phyloP scores from a whole-genome alignment of 2,329 filamentous ascomycete genomes.

The Whalleya microplaca region DNA sequence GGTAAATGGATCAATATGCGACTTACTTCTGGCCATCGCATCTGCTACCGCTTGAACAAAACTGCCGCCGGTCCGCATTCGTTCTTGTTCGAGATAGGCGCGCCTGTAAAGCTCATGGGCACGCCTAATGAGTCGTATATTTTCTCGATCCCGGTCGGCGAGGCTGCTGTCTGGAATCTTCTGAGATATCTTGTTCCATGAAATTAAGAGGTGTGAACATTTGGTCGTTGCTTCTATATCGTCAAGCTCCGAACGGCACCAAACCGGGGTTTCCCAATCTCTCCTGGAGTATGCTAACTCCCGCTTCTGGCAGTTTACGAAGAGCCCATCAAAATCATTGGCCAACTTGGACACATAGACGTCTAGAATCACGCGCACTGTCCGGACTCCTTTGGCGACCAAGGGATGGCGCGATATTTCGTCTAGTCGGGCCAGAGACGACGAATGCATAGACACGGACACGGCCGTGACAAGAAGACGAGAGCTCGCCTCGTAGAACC shows the following conservation, averaged over 20 bases:
- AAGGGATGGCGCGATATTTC: conserved; percentile 22
- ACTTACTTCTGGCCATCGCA: conserved; percentile 4
- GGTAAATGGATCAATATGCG: neutral
- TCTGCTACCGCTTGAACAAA: conserved; percentile 5
- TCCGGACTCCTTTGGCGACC: conserved; percentile 17
- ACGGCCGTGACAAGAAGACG: conserved; percentile 21
- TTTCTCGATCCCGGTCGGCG: neutral
- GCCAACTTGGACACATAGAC: too few relatives aligned
- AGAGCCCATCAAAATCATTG: neutral
- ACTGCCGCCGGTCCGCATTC: neutral
- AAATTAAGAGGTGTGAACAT: neutral
- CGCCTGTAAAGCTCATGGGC: neutral
- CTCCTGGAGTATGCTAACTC: too few relatives aligned
- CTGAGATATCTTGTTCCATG: neutral
- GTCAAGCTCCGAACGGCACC: neutral
- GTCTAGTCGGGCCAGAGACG: conserved; percentile 19
- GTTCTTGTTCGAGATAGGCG: conserved; percentile 4
- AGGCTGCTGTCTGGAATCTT: neutral
- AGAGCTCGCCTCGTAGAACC: conserved; percentile 23
- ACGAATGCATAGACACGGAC: conserved; percentile 5
- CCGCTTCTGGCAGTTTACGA: neutral
- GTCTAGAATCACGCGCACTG: too few relatives aligned
- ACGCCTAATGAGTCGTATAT: neutral
- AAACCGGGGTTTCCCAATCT: too few relatives aligned
- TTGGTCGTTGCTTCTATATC: neutral